Conservation (phyloP, 2,329 filamentous ascomycete species). For the Neofusicoccum sp. region DNA sequence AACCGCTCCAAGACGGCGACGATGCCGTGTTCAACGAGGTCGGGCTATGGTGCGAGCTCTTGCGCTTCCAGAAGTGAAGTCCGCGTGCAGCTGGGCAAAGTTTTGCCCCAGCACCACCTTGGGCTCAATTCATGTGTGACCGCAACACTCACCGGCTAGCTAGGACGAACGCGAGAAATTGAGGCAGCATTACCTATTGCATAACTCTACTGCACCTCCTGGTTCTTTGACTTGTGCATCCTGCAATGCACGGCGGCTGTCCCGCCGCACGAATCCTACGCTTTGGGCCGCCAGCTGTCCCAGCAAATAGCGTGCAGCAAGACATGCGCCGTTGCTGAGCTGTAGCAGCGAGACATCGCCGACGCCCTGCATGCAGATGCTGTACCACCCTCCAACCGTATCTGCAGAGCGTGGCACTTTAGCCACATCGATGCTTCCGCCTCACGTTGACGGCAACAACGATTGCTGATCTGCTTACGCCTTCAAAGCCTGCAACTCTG, state of each 20-base stretch:
- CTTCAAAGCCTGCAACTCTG: not conserved
- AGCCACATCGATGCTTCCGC: not conserved
- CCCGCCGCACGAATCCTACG: slow-evolving; percentile 1
- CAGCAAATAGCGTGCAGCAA: not conserved
- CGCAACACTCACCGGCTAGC: not conserved
- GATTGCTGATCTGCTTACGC: not conserved
- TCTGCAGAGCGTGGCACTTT: not conserved
- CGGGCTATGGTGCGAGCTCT: slow-evolving; percentile 24
- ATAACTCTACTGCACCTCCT: not conserved
- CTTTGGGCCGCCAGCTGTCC: not conserved
- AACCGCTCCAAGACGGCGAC: not conserved
- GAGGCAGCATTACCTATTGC: not conserved
- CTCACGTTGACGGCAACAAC: not conserved
- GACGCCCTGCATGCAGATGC: not conserved
- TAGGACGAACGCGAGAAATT: slow-evolving; percentile 8
- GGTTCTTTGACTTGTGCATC: not conserved
- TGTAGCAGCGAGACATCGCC: no score
- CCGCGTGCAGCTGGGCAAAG: not conserved
- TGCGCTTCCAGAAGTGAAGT: slow-evolving; percentile 20
- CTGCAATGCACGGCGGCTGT: slow-evolving; percentile 15
- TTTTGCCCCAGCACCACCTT: not conserved
- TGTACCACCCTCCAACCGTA: not conserved
- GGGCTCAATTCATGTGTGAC: not conserved
- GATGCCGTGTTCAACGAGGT: slow-evolving; percentile 22
- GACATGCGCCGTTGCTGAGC: not conserved